Evolutionary conservation across 2,329 filamentous ascomycete species (phyloP), one percentile per base, ranked within the genome.

Genomic region (Colletotrichum lini): DNA sequence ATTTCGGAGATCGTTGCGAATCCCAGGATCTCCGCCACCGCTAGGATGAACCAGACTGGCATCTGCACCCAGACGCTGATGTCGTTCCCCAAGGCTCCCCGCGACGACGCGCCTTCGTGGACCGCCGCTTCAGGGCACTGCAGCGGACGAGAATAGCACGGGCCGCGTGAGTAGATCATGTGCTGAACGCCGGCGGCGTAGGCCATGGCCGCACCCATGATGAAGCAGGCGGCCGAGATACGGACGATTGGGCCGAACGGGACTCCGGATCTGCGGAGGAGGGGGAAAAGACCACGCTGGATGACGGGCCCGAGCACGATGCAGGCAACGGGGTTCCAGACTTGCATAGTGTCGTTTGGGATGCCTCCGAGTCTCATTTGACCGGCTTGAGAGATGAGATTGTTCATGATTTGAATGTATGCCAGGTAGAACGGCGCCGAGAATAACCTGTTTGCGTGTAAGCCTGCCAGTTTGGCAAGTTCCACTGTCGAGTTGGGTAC

Each of bases 281-380:
- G 78, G 0, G 87, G 87, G 77, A 88, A 89, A 26, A 89, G 74
- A 70, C 87, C 73, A 44, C 82, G 82, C 75, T 89, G 87, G 67
- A 87, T 82, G 62, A 89, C 80, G 3, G 87, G 87, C 62, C 88
- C 87, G 75, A 87, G 84, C 74, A 89, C 83, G 73, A 89, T 84
- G 50, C 88, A 82, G 12, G 84, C 80, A 60, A 89, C 80, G 8
- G 86, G 85, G 79, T 89, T 87, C 21, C 89, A 79, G 74, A 88
- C 87, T 75, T 84, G 85, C 75, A 89, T 84, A 68, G 88, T 81
- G 65, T 89, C 87, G 79, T 89, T 89, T 65, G 87, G 87, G 1
- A 88, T 82, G 57, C 87, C 87, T 69, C 85, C 81, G 6, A 85
- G 82, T 8, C 79, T 75, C 85, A 88, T 86, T 26, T 87, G 87